A percentile compares a stretch with the other conserved stretches of the same genome.
These are phyloP conservation scores for Haematococcus sp. DNA, from an alignment of 139 green algal genomes.

Conservation along the genomic window DNA sequence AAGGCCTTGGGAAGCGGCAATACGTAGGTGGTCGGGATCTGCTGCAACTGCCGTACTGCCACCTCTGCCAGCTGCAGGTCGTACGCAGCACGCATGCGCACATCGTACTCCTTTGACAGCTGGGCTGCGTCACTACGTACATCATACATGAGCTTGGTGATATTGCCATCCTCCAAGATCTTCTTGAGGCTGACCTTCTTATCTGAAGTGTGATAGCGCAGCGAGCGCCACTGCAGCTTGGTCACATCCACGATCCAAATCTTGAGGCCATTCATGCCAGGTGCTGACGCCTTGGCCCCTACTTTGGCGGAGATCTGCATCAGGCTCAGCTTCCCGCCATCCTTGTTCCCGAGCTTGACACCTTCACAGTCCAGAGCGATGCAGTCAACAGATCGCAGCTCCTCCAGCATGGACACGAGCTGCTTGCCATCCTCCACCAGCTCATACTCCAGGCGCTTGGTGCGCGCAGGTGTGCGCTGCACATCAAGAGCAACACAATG, in stretches of 20 bases:
- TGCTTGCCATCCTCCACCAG: conserved; percentile 13
- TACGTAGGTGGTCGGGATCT: conserved; percentile 17
- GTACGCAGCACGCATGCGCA: conserved; percentile 23
- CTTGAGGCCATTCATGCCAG: neutral
- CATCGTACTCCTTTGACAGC: conserved; percentile 15
- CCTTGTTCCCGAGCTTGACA: conserved; percentile 17
- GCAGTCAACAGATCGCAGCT: conserved; percentile 7
- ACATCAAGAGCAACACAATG: no score
- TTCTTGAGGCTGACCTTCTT: neutral
- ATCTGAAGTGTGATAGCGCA: conserved; percentile 7
- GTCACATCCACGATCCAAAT: conserved; percentile 32
- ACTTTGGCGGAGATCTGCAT: conserved; percentile 15
- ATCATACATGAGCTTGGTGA: conserved; percentile 39
- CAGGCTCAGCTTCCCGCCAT: conserved; percentile 23
- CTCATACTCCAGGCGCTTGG: neutral
- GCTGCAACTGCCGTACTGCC: conserved; percentile 27
- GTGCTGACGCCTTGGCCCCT: neutral
- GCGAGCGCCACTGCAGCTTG: conserved; percentile 9
- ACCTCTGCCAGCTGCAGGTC: conserved; percentile 43
- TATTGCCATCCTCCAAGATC: conserved; percentile 21
- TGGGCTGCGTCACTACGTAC: conserved; percentile 24
- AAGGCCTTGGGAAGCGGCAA: conserved; percentile 23
- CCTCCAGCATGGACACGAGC: conserved; percentile 29
- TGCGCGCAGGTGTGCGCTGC: no score
- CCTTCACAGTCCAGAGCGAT: conserved; percentile 32